Evolutionary conservation across 2,329 filamentous ascomycete species (phyloP), one percentile per base, ranked within the genome.

Genomic region (Torrubiella hemipterigena): DNA sequence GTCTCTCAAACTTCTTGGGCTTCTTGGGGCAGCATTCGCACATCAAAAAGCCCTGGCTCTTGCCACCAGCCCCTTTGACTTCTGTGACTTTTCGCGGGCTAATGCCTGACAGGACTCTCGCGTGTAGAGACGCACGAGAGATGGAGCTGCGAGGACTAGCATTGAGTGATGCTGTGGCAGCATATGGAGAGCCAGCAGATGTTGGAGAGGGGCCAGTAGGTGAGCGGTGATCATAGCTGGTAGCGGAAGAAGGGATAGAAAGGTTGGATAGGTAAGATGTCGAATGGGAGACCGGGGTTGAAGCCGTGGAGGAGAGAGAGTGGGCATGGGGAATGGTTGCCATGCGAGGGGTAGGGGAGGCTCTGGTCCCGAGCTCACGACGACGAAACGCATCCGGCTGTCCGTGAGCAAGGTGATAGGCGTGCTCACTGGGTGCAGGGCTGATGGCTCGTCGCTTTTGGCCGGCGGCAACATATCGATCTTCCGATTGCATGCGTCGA

Each of bases 11-110:
- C 49, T 93, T 93, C 57, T 93, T 94, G 2, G 87, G 87, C 58
- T 95, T 95, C 58, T 95, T 95, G 0, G 86, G 87, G 56, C 87
- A 96, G 54, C 89, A 96, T 48, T 94, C 85, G 58, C 87, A 96
- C 58, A 94, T 72, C 41, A 60, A 64, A 27, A 67, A 66, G 2
- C 58, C 65, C 35, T 69, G 65, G 17, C 72, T 52, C 44, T 69
- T 69, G n/a, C 63, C 52, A 4, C 52, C 54, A 9, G 49, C 45
- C 11, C 55, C 50, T 46, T 69, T 69, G n/a, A 65, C 52, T 19
- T 73, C 69, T 0, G 54, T 54, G 13, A 69, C 48, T 42, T 68
- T 70, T 19, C 68, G 61, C 2, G 69, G 65, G 27, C 67, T 70
- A 6, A 59, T 56, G 10, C 61, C 50, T 31, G 65, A 69, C 3